These are phyloP conservation scores for Proliferodiscus dingleyae DNA, from an alignment of 2,329 filamentous ascomycete genomes.

Conservation along the genomic window DNA sequence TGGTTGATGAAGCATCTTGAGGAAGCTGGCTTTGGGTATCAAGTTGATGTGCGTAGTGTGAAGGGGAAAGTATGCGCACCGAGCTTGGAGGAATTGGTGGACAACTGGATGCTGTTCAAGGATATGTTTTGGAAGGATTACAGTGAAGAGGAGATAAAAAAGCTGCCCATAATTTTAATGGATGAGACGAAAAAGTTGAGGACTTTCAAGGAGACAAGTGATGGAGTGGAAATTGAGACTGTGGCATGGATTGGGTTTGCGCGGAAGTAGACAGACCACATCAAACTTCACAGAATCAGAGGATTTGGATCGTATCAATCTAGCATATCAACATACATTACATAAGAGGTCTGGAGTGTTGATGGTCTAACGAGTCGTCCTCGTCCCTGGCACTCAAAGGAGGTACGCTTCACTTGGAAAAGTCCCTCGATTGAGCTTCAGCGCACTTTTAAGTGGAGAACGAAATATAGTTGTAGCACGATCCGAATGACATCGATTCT, in stretches of 20 bases:
- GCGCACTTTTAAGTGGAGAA: no score
- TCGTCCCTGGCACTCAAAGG: no score
- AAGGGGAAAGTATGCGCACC: constrained; percentile 4
- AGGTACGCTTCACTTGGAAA: no score
- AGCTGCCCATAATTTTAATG: constrained; percentile 3
- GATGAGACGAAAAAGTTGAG: constrained; percentile 13
- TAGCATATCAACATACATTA: no score
- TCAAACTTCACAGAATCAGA: no score
- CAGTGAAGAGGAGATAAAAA: constrained; percentile 14
- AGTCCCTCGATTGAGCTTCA: no score
- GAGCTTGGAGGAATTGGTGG: constrained; percentile 13
- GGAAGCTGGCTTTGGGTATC: constrained; percentile 13
- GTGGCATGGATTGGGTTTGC: constrained; percentile 12
- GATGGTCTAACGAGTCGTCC: no score
- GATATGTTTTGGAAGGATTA: constrained; percentile 18
- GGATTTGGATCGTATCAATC: no score
- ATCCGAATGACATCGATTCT: no score
- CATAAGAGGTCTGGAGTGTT: no score
- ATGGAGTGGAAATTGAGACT: constrained; percentile 9
- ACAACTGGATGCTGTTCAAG: constrained; percentile 16
- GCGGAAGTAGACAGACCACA: constrained; percentile 12
- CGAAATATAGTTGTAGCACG: no score
- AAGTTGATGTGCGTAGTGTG: constrained; percentile 9
- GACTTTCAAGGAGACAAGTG: constrained; percentile 6
- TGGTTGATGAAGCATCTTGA: constrained; percentile 12